Evolutionary conservation across 352 stramenopile genomes (phyloP).

Genomic region (Phytophthora hibernalis): DNA sequence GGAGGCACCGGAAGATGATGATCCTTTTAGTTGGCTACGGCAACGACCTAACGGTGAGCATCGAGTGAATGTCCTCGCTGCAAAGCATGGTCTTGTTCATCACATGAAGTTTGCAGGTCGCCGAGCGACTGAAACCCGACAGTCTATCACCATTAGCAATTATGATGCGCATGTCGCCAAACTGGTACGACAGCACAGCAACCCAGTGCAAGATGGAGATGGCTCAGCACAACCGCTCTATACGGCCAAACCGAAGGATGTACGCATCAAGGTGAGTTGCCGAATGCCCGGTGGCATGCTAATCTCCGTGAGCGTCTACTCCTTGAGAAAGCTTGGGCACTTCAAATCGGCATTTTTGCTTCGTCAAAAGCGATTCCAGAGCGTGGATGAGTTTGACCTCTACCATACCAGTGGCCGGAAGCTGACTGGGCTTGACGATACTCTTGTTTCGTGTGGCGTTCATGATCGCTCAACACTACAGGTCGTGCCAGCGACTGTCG

Average conservation of each 20-base stretch:
- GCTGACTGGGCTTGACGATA: constrained; percentile 45
- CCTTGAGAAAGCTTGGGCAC: constrained; percentile 52
- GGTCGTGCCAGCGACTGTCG: constrained; percentile 36
- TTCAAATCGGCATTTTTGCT: constrained; percentile 55
- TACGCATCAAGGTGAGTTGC: constrained; percentile 55
- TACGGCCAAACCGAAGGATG: constrained; percentile 25
- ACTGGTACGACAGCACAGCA: constrained; percentile 13
- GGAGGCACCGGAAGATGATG: constrained; percentile 14
- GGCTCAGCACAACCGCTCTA: neutral
- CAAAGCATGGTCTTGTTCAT: constrained; percentile 51
- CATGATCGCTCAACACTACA: constrained; percentile 53
- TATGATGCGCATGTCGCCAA: constrained; percentile 1
- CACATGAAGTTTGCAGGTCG: constrained; percentile 38
- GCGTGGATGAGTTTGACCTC: constrained; percentile 62
- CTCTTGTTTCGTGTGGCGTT: constrained; percentile 44
- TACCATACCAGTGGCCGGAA: constrained; percentile 49
- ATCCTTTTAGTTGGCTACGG: constrained; percentile 72
- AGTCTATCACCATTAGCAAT: neutral
- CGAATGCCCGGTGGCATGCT: constrained; percentile 65
- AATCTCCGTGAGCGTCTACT: constrained; percentile 47
- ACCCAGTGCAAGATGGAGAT: constrained; percentile 22
- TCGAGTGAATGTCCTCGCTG: constrained; percentile 54
- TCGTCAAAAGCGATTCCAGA: constrained; percentile 54
- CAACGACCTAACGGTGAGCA: constrained; percentile 57
- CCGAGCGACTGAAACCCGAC: constrained; percentile 14